These are phyloP conservation scores for Scutellaria baicalensis DNA, from an alignment of 257 asterid species.

Conservation along the genomic window DNA sequence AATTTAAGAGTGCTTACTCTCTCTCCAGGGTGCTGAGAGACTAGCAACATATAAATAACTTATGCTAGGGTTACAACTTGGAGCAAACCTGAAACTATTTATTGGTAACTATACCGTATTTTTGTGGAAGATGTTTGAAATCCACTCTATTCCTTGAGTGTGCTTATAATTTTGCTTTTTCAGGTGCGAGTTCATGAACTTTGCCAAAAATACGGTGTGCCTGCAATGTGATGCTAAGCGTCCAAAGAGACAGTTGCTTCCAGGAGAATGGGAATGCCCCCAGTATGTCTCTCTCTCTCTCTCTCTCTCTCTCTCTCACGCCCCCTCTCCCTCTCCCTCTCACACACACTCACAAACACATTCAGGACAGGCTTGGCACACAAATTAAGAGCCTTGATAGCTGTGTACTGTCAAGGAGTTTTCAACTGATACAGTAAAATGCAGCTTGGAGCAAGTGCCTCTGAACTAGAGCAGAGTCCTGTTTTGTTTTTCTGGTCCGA, in stretches of 20 bases:
- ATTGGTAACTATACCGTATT: not conserved
- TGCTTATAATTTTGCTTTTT: constrained; percentile 10
- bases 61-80: no score
- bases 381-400: not conserved
- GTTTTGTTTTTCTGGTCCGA: not conserved
- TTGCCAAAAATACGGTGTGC: constrained; percentile 88
- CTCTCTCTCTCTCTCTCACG: not conserved
- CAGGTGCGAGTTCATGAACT: constrained; percentile 98
- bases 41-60: no score
- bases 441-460: not conserved
- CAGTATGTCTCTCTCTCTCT: constrained; percentile 44
- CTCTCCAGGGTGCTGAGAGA: no score
- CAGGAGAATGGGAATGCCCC: constrained; percentile 99
- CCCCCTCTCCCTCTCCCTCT: not conserved
- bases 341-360: not conserved
- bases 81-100: no score
- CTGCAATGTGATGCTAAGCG: constrained; percentile 96
- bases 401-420: not conserved
- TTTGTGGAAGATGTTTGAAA: not conserved
- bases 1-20: no score
- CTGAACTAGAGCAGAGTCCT: not conserved
- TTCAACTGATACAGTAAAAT: not conserved
- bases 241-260: constrained; percentile 95
- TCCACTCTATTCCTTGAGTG: not conserved
- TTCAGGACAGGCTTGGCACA: not conserved